phyloP scores from a whole-genome alignment of 345 rosid genomes.

The Eucalyptus camaldulensis region DNA sequence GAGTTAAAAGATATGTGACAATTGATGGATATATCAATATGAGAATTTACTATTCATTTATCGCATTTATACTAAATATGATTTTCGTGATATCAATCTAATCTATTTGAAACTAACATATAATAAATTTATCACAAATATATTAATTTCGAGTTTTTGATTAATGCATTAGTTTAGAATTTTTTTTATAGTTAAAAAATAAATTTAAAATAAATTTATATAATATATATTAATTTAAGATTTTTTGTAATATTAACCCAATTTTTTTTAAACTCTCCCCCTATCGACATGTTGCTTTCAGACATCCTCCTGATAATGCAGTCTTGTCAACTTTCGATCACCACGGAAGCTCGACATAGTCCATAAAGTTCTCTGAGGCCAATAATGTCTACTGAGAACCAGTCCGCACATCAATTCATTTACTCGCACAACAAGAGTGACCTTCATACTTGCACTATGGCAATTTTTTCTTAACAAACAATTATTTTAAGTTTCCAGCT shows the following conservation, averaged over 20 bases:
- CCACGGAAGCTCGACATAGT: neutral
- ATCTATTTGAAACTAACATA: no score
- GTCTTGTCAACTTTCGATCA: neutral
- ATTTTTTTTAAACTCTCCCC: neutral
- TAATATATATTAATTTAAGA: no score
- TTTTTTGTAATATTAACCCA: no score
- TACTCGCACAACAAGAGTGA: neutral
- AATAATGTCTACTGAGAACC: neutral
- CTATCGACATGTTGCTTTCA: neutral
- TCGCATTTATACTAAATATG: neutral
- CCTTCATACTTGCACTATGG: neutral
- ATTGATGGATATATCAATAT: fast-evolving
- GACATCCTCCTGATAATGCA: neutral
- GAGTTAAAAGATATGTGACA: fast-evolving
- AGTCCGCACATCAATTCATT: neutral
- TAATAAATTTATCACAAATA: no score
- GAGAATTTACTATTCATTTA: no score
- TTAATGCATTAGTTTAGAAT: fast-evolving
- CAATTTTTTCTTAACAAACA: neutral
- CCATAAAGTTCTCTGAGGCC: neutral
- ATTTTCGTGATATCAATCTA: no score
- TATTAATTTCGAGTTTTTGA: no score
- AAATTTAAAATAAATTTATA: no score
- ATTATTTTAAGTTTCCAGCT: neutral
- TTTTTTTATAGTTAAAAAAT: no score